Evolutionary conservation across 306 rosid genomes (phyloP), one percentile per base, ranked within the genome.

Genomic region (Trifolium pratense): DNA sequence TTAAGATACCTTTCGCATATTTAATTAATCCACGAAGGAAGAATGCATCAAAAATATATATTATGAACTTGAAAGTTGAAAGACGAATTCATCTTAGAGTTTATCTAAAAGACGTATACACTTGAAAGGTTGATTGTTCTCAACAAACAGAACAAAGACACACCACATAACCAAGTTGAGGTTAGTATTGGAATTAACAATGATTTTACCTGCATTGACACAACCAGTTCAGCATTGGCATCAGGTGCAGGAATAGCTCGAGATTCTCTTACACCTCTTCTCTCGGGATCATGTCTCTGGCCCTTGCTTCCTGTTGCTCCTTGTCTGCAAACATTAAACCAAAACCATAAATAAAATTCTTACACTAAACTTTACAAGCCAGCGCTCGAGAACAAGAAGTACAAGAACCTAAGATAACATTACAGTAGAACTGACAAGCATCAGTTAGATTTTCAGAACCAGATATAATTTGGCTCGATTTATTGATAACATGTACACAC

Each of bases 161-260:
- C 34, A 34, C 45, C 8, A 10, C 14, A 9, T n/a, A 60, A 14
- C 36, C 21, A 18, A 64, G 53, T 40, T 49, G 49, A 65, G 53
- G 48, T 42, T 42, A 32, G 72, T 20, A 45, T 58, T 39, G 25
- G 5, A 23, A 75, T 36, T 55, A 63, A 76, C 53, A 56, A 39
- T 12, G 43, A 57, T 42, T 72, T 86, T 86, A 94, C 99, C 99
- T 90, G 97, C 96, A 95, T 91, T 70, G 99, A 95, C 79, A 81
- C 64, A 55, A 83, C 92, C 76, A 95, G 81, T 79, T 95, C 99
- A 68, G 99, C 99, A 86, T 95, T 95, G 81, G 99, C 99, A 79
- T 95, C 97, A 57, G 99, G 99, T 26, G 99, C 99, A 63, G 99
- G 99, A 68, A 95, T 1, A 0, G 99, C 99, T 70, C 92, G 91